phyloP scores from a whole-genome alignment of 768 basidiomycete genomes.

The Albatrellus ellisii region DNA sequence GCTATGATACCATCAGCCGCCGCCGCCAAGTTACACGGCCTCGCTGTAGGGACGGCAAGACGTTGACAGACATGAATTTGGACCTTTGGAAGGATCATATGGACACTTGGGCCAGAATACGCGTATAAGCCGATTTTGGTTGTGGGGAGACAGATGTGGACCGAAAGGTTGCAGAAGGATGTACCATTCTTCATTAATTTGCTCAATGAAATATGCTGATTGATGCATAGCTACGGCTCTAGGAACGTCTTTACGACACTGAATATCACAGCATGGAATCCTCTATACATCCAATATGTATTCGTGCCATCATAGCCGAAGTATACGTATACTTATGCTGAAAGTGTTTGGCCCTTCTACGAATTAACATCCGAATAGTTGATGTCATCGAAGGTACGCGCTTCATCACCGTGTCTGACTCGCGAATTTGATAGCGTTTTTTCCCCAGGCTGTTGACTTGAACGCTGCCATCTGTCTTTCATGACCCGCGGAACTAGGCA shows the following conservation, averaged over 20 bases:
- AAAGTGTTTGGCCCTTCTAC: slow-evolving; percentile 76
- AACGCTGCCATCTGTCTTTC: slow-evolving; percentile 60
- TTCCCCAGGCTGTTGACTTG: slow-evolving; percentile 62
- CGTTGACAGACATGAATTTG: too few relatives aligned
- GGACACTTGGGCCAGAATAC: slow-evolving; percentile 48
- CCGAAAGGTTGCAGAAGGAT: slow-evolving; percentile 77
- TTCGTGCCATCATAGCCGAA: slow-evolving; percentile 3
- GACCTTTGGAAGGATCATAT: too few relatives aligned
- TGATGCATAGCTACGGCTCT: slow-evolving; percentile 92
- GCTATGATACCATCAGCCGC: too few relatives aligned
- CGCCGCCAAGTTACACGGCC: too few relatives aligned
- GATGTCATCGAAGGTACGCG: slow-evolving; percentile 39
- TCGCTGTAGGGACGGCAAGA: too few relatives aligned
- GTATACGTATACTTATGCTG: slow-evolving; percentile 2
- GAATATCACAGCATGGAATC: slow-evolving; percentile 79
- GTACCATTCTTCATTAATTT: too few relatives aligned
- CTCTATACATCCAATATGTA: slow-evolving; percentile 54
- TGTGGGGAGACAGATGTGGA: slow-evolving; percentile 61
- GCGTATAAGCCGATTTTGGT: slow-evolving; percentile 67
- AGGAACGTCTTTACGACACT: slow-evolving; percentile 66
- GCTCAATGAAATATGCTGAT: too few relatives aligned
- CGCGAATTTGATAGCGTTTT: too few relatives aligned
- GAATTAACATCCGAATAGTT: slow-evolving; percentile 49
- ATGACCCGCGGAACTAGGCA: slow-evolving; percentile 85
- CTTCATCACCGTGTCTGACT: too few relatives aligned